Evolutionary conservation across 179 eudicot species (phyloP), one percentile per base, ranked within the genome.

Genomic region (Dionaea muscipula): DNA sequence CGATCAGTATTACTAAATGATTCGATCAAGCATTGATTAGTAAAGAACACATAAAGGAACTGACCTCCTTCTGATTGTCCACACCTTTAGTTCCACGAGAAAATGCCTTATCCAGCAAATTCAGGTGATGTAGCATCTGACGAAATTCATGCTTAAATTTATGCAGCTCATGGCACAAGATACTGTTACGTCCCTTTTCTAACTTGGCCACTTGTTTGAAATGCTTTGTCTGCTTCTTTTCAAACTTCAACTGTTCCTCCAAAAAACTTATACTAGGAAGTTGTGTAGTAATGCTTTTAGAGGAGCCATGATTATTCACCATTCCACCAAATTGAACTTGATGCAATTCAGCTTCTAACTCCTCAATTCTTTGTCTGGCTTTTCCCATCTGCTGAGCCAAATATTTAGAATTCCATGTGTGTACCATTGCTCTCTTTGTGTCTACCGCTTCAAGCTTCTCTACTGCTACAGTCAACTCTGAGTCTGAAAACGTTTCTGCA

Each of bases 201-300:
- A 79, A 57, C 67, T 75, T 71, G 16, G 78, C 63, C 36, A 79
- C 93, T 75, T 82, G 67, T 66, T 82, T 84, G 57, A 78, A 79
- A 81, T 84, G 94, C 79, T 82, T 84, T 48, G 70, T 73, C 49
- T 77, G 76, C 75, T 66, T 67, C 70, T 76, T 84, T 74, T 79
- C 85, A 55, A 93, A 75, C 60, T 81, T 79, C 67, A 88, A 58
- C 54, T 83, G 78, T 52, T 84, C 77, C 66, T 59, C 72, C 62
- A 87, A 71, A 45, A 84, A 62, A 72, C 64, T 78, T 44, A 73
- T 27, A 65, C 68, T 61, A 43, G 74, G 72, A 55, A 54, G 40
- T 50, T 70, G 74, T 47, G 69, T 59, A 43, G 55, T 56, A 17
- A 41, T 50, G 47, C 22, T 23, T 19, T 55, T 26, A 26, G 65